A percentile compares a stretch with the other conserved stretches of the same genome.
These are phyloP conservation scores for Sporothrix euskadiensis DNA, from an alignment of 2,329 filamentous ascomycete species.

Conservation along the genomic window DNA sequence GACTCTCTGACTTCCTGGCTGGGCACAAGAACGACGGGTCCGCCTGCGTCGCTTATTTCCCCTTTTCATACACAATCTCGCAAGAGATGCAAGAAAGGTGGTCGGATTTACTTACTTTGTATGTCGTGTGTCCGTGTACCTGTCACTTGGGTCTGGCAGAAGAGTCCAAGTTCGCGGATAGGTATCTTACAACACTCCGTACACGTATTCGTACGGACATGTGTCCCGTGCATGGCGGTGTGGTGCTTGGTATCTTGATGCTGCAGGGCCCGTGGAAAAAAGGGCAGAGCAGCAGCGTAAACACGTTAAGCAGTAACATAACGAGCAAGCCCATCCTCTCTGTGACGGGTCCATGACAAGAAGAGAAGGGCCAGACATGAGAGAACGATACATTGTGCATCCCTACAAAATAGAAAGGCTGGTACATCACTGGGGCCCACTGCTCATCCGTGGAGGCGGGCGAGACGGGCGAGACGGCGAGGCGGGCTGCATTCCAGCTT, in stretches of 20 bases:
- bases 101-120: background rate
- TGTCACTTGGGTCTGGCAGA: background rate
- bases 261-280: background rate
- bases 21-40: background rate
- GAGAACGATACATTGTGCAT: too few relatives aligned
- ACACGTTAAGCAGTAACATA: background rate
- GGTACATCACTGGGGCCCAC: background rate
- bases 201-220: background rate
- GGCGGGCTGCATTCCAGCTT: conserved; percentile 5
- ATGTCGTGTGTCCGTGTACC: background rate
- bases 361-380: background rate
- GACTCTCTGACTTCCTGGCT: too few relatives aligned
- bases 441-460: background rate
- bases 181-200: background rate
- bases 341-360: conserved; percentile 9
- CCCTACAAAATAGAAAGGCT: background rate
- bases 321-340: background rate
- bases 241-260: background rate
- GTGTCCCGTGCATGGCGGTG: background rate
- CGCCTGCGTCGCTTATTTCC: background rate
- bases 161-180: background rate
- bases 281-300: background rate
- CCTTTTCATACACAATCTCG: conserved; percentile 12
- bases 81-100: background rate
- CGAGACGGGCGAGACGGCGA: background rate